Evolutionary conservation across 306 rosid genomes (phyloP), one percentile per base, ranked within the genome.

Genomic region (Cucurbita moschata): DNA sequence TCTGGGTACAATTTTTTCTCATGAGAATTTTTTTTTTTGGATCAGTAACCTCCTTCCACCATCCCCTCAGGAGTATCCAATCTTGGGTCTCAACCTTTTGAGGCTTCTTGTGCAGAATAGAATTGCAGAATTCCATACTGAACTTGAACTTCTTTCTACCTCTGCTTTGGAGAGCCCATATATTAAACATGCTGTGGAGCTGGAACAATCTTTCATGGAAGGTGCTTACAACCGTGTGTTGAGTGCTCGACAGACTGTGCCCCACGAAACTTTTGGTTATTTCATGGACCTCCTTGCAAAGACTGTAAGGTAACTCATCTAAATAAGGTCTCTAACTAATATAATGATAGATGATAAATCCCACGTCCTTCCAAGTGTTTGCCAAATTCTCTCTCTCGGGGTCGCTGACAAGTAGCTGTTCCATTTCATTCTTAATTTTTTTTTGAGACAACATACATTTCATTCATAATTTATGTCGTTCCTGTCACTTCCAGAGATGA

Each of bases 171-270:
- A 95, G 81, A 85, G 91, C 82, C 86, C 91, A 62, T 95, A 96
- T 85, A 95, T 95, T 42, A 91, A 88, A 83, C 92, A 91, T 84
- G 97, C 97, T 5, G 99, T 91, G 80, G 97, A 95, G 88, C 81
- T 95, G 85, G 99, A 95, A 84, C 99, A 95, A 79, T 95, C 99
- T 76, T 95, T 95, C 79, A 95, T 94, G 99, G 99, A 94, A 83
- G 97, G 99, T 51, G 99, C 99, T 72, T 94, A 94, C 86, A 94
- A 94, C 58, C 96, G 96, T 26, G 99, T 94, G 43, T 84, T 94
- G 87, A 86, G 86, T 84, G 99, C 99, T 72, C 84, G 97, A 71
- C 97, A 91, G 81, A 87, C 90, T 2, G 97, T 88, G 54, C 99
- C 99, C 3, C 96, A 94, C 71, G 90, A 94, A 64, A 89, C 97